Percentiles rank a stretch among this genome's conserved stretches.
These are phyloP conservation scores for Aureococcus anophagefferens DNA, from an alignment of 108 stramenopile species.

Conservation along the genomic window DNA sequence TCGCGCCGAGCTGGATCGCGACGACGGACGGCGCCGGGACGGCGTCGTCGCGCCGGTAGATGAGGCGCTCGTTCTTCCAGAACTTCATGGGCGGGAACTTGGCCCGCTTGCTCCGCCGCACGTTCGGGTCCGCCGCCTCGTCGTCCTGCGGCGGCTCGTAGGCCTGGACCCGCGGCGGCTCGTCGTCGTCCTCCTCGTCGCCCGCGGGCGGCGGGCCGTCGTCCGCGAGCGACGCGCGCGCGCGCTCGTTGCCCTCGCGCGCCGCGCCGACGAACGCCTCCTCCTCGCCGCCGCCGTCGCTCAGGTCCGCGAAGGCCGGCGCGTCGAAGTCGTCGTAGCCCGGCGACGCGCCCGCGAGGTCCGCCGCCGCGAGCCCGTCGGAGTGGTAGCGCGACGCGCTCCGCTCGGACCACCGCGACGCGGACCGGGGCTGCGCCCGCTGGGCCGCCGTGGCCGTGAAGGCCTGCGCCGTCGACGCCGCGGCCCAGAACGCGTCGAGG, in stretches of 20 bases:
- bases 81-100: constrained; percentile 54
- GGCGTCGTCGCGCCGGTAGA: constrained; percentile 55
- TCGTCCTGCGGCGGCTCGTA: constrained; percentile 2
- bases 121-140: background rate
- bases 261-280: too few relatives aligned
- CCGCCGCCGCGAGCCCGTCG: too few relatives aligned
- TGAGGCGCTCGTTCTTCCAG: constrained; percentile 79
- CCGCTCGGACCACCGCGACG: too few relatives aligned
- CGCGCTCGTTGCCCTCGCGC: too few relatives aligned
- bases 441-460: too few relatives aligned
- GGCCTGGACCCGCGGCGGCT: background rate
- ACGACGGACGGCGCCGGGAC: constrained; percentile 42
- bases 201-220: too few relatives aligned
- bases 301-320: background rate
- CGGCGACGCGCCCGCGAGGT: background rate
- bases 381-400: too few relatives aligned
- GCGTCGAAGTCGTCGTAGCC: background rate
- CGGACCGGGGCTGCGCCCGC: too few relatives aligned
- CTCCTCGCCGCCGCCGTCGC: background rate
- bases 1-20: background rate
- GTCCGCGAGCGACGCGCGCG: too few relatives aligned
- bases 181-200: too few relatives aligned
- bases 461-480: too few relatives aligned
- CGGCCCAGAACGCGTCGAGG: too few relatives aligned
- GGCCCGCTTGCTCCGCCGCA: constrained; percentile 51